Conservation (phyloP, 2,329 filamentous ascomycete species). For the Dactylonectria estremocensis region DNA sequence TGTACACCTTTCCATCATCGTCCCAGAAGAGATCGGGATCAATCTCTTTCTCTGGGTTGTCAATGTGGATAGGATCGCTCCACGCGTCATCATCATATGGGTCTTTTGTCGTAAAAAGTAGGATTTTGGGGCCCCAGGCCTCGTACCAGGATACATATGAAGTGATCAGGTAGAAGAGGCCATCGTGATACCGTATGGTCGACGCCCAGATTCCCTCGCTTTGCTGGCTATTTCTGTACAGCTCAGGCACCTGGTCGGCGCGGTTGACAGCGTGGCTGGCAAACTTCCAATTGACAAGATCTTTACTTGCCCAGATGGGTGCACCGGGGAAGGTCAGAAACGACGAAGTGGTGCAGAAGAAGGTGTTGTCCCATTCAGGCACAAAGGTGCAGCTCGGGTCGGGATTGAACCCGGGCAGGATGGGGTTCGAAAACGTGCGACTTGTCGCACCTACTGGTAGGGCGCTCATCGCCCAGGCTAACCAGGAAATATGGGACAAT, state of each 20-base stretch:
- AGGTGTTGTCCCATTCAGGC: constrained; percentile 56
- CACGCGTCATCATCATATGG: constrained; percentile 57
- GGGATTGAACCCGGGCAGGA: constrained; percentile 65
- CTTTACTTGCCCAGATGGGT: constrained; percentile 65
- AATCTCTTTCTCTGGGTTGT: constrained; percentile 50
- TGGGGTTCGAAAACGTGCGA: constrained; percentile 54
- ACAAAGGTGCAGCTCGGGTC: constrained; percentile 62
- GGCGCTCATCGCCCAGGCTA: background rate
- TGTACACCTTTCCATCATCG: constrained; percentile 48
- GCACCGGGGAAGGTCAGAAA: constrained; percentile 67
- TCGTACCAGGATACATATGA: constrained; percentile 53
- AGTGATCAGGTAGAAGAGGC: constrained; percentile 61
- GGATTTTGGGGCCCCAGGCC: constrained; percentile 51
- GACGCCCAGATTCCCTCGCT: constrained; percentile 63
- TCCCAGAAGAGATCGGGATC: constrained; percentile 30
- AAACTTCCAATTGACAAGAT: constrained; percentile 65
- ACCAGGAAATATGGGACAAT: background rate
- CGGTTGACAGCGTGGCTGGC: constrained; percentile 57
- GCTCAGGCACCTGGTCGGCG: constrained; percentile 57
- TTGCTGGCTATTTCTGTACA: constrained; percentile 48
- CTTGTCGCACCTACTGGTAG: background rate
- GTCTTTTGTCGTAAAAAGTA: constrained; percentile 59
- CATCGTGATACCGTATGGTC: constrained; percentile 58
- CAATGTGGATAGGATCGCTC: constrained; percentile 52
- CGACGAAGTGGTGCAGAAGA: constrained; percentile 66